These are phyloP conservation scores for Trichosporon sp. DNA, from an alignment of 1,284 basidiomycete genomes.

Conservation along the genomic window DNA sequence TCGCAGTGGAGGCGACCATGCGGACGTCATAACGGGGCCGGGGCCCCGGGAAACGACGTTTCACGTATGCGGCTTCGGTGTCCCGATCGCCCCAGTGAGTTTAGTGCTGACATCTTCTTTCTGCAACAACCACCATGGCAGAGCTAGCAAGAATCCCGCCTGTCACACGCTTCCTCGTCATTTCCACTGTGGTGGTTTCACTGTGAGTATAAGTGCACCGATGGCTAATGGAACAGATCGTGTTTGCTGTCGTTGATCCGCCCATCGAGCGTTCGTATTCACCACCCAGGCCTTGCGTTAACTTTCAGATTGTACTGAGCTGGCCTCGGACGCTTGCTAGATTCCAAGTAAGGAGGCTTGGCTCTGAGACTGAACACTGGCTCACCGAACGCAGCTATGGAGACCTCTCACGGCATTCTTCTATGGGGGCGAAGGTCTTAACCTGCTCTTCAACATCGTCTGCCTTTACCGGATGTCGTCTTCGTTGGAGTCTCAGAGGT, in stretches of 20 bases:
- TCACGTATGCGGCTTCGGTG: too few relatives aligned
- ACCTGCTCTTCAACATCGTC: conserved; percentile 44
- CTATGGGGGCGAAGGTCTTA: conserved; percentile 37
- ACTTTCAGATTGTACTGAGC: background rate
- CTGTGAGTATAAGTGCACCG: background rate
- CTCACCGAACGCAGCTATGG: conserved; percentile 31
- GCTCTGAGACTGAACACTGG: too few relatives aligned
- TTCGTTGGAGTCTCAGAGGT: conserved; percentile 41
- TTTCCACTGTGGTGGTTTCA: background rate
- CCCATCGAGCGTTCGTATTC: background rate
- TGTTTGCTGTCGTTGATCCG: background rate
- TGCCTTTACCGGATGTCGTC: conserved; percentile 46
- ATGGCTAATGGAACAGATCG: background rate
- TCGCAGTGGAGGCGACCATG: too few relatives aligned
- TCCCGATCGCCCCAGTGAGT: too few relatives aligned
- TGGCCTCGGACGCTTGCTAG: background rate
- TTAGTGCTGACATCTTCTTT: background rate
- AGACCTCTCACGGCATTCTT: conserved; percentile 42
- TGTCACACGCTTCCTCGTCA: conserved; percentile 4
- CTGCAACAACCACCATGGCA: background rate
- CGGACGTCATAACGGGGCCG: background rate
- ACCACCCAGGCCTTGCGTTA: too few relatives aligned
- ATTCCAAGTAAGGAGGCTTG: background rate
- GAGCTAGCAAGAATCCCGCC: conserved; percentile 1
- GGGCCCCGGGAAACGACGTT: background rate